Evolutionary conservation across 176 grass and related monocot genomes (phyloP), one percentile per base, ranked within the genome.

Genomic region (Otatea glauca): DNA sequence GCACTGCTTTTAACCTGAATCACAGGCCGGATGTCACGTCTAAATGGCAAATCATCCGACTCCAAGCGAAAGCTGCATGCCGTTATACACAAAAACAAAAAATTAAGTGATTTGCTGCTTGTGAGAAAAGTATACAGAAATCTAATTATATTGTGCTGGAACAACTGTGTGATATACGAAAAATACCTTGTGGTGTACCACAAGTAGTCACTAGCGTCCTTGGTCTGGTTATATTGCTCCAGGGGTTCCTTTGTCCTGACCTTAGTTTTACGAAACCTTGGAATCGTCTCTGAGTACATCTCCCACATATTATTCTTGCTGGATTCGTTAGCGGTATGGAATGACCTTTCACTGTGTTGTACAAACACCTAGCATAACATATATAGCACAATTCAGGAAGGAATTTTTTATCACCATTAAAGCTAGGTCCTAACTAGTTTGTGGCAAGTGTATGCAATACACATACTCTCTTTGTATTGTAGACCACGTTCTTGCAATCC

Each of bases 181-280:
- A 73, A 63, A 21, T 86, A 98, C 96, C 96, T 95, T 75, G 92
- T 98, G 48, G 85, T 88, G 64, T 95, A 98, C 96, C 96, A 95
- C 62, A 98, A 56, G 72, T 98, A 98, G 61, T 98, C 96, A 74
- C 66, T 90, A 14, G 20, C 78, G 44, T 98, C 96, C 79, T 92
- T 95, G 37, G 96, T 95, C 81, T 85, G 87, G 64, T 98, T 90
- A 83, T 88, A 93, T 59, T 92, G 85, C 64, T 98, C 92, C 77
- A 98, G 23, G 38, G 95, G 86, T 66, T 86, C 70, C 42, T 79
- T 50, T 75, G 80, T 23, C 87, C 83, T 85, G 53, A 93, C 2
- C 7, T 23, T 51, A 39, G 89, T 86, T 32, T 85, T 48, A 1
- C 44, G 68, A 25, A 72, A 84, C 62, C 56, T 88, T 2, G 91